These are phyloP conservation scores for Capsicum rhomboideum DNA, from an alignment of 257 asterid species.

Conservation along the genomic window DNA sequence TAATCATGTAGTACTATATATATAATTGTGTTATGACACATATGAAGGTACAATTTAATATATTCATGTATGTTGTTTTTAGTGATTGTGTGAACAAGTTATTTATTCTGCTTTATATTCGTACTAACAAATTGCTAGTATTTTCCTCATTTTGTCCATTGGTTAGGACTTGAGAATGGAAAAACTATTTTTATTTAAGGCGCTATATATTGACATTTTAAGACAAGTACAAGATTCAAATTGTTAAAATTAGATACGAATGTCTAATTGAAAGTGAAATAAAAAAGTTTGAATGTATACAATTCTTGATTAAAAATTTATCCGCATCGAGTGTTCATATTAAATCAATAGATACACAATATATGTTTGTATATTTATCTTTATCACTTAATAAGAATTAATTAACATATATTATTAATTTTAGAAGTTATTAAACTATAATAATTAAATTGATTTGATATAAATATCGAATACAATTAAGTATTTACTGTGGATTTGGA, in stretches of 20 bases:
- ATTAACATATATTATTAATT: too few species aligned
- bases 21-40: background rate
- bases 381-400: too few species aligned
- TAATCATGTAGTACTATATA: background rate
- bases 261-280: background rate
- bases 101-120: background rate
- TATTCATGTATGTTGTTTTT: background rate
- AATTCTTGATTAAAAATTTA: too few species aligned
- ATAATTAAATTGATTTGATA: background rate
- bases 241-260: background rate
- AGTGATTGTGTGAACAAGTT: background rate
- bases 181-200: background rate
- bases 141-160: background rate
- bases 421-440: too few species aligned
- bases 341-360: too few species aligned
- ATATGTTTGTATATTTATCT: too few species aligned
- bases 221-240: background rate
- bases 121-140: background rate
- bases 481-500: background rate
- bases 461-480: background rate
- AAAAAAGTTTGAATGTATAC: too few species aligned
- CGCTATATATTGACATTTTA: background rate
- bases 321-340: too few species aligned
- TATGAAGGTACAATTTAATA: background rate
- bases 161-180: background rate